Evolutionary conservation across 2,329 filamentous ascomycete genomes (phyloP), one percentile per base, ranked within the genome.

Genomic region (Trichoderma pleuroti): DNA sequence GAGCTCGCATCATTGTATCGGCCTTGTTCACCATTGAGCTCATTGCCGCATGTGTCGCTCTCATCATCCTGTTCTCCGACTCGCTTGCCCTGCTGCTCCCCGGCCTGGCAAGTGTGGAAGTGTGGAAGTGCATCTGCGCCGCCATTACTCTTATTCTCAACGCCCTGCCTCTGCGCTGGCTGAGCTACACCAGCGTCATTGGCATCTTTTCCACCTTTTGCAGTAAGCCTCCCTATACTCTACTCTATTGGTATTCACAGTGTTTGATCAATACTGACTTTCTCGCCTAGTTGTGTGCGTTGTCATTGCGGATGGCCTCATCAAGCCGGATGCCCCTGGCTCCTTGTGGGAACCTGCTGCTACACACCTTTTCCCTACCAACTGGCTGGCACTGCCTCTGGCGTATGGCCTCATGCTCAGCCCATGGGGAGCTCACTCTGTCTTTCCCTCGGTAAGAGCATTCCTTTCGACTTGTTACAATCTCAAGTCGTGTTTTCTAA

Each of bases 61-160:
- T 97, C 4, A 88, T 97, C 36, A 93, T 97, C 24, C 87, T 98
- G n/a, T 98, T 98, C 80, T 93, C 93, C 65, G 96, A 98, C 81
- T 97, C 93, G 57, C 86, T 98, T 75, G 84, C 93, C 76, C 87
- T 93, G 16, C 82, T 98, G 24, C 88, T 98, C 64, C 92, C 93
- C 0, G 89, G 87, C 0, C 82, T 92, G 73, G 76, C 87, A 59
- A 89, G 87, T 60, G 82, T 92, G 6, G 86, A 88, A 0, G 84
- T 88, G 72, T 98, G 95, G 94, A 98, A 98, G 82, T 84, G 95
- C 36, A 80, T 97, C 34, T 97, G 94, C 79, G 91, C 93, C 18
- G 72, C 93, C 21, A 84, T 97, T 68, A 84, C 98, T 74, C 84
- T 97, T 71, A 92, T 94, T 14, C 84, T 98, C 66, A 93, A 92